Evolutionary conservation across 306 rosid genomes (phyloP).

Genomic region (Mimosa pudica): DNA sequence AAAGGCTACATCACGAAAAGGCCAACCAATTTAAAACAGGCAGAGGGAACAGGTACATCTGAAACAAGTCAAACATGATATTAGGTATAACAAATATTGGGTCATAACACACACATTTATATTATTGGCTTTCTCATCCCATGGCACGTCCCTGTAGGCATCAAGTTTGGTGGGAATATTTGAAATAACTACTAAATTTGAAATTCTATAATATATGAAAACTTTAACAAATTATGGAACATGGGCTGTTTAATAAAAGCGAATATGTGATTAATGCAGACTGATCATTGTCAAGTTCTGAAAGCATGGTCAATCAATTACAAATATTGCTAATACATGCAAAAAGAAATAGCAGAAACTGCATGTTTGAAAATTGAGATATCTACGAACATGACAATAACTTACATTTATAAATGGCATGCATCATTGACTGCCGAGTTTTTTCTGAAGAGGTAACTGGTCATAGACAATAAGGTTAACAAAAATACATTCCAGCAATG

Average conservation of each 20-base stretch:
- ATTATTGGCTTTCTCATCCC: neutral
- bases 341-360: neutral
- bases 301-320: neutral
- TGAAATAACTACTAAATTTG: neutral
- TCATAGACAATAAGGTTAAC: constrained; percentile 37
- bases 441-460: constrained; percentile 53
- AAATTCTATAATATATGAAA: neutral
- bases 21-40: constrained; percentile 72
- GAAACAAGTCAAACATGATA: constrained; percentile 33
- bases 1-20: constrained; percentile 73
- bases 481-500: constrained; percentile 9
- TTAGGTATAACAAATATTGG: neutral
- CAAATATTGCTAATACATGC: neutral
- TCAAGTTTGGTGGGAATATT: neutral
- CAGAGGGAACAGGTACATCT: constrained; percentile 78
- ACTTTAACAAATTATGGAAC: neutral
- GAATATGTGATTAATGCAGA: neutral
- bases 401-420: constrained; percentile 60
- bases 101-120: neutral
- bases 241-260: neutral
- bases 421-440: constrained; percentile 36
- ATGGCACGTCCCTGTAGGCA: neutral
- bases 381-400: constrained; percentile 10
- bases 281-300: neutral
- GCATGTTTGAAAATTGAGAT: neutral